Evolutionary conservation across 192 early-diverging fungal species (phyloP), one percentile per base, ranked within the genome.

Genomic region (Funneliformis mosseae): DNA sequence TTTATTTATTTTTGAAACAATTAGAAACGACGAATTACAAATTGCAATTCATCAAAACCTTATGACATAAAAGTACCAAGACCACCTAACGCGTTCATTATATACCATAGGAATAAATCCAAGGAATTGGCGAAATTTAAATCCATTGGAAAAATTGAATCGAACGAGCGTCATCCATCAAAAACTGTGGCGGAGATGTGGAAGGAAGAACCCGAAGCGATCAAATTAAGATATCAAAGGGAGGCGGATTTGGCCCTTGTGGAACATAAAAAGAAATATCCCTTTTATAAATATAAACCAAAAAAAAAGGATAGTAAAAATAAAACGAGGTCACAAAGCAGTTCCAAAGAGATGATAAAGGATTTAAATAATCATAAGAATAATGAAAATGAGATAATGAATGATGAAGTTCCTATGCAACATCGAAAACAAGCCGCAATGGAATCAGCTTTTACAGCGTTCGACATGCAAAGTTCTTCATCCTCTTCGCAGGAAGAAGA

Each of bases 101-200:
- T 78, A 10, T 78, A 78, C 68, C 77, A 78, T 33, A 25, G 77
- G 68, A 78, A 43, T 23, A 78, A 78, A 63, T 78, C 77, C 21
- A 78, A 68, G 16, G 77, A 78, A 68, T 62, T 78, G 18, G 77
- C 77, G 21, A 42, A 48, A 66, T 45, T 48, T 39, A 78, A 78
- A 23, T 41, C 74, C 18, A 63, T 41, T 14, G 50, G 18, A 59
- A n/a, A 14, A 41, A 5, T 11, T 45, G 28, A 28, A 25, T 45
- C 76, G 0, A 45, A 78, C 55, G 77, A 48, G 21, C 77, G 77
- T 18, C 77, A 78, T 68, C 77, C 77, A 9, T 78, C 77, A 21
- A 78, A 78, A 18, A 78, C 77, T 38, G 77, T 78, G 39, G 77
- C 77, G 39, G 77, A 78, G 18, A 78, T 78, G 77, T 78, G 77